These are phyloP conservation scores for Microdochium trichocladiopsis DNA, from an alignment of 2,329 filamentous ascomycete genomes.

Conservation along the genomic window DNA sequence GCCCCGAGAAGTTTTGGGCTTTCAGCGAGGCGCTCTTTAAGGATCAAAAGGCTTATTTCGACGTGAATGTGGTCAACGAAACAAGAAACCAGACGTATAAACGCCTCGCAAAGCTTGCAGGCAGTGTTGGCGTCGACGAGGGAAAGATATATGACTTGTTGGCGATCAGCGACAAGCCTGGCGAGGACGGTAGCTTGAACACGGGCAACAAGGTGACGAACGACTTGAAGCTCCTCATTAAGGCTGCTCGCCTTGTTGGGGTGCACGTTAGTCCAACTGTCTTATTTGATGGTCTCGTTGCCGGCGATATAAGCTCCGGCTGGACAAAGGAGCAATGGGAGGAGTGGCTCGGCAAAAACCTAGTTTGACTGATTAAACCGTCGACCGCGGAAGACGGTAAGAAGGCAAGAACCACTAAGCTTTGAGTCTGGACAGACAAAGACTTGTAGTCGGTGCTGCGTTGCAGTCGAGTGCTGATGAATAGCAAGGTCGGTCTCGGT, in stretches of 20 bases:
- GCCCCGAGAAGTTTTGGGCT: slow-evolving; percentile 69
- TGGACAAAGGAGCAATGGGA: slow-evolving; percentile 80
- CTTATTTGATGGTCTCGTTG: slow-evolving; percentile 79
- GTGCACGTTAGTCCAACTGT: slow-evolving; percentile 91
- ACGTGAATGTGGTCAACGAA: slow-evolving; percentile 78
- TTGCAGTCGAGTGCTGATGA: too few species aligned
- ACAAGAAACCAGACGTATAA: slow-evolving; percentile 77
- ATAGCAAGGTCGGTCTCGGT: too few species aligned
- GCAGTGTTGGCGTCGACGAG: slow-evolving; percentile 62
- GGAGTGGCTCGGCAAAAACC: slow-evolving; percentile 64
- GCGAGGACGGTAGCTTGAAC: slow-evolving; percentile 64
- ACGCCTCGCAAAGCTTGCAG: slow-evolving; percentile 69
- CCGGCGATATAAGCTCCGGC: slow-evolving; percentile 68
- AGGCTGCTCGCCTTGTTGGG: slow-evolving; percentile 70
- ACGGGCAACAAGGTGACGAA: slow-evolving; percentile 74
- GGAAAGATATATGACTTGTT: slow-evolving; percentile 63
- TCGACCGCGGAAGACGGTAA: too few species aligned
- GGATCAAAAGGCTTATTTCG: slow-evolving; percentile 73
- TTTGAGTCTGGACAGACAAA: too few species aligned
- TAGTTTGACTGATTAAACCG: slow-evolving; percentile 35
- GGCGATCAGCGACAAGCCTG: slow-evolving; percentile 60
- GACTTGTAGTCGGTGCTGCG: too few species aligned
- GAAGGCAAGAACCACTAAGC: too few species aligned
- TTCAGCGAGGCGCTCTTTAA: slow-evolving; percentile 63
- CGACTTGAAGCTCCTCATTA: slow-evolving; percentile 78